A percentile compares a stretch with the other conserved stretches of the same genome.
Evolutionary conservation across 805 yeast species (phyloP).

Genomic region (Ogataea nonfermentans): DNA sequence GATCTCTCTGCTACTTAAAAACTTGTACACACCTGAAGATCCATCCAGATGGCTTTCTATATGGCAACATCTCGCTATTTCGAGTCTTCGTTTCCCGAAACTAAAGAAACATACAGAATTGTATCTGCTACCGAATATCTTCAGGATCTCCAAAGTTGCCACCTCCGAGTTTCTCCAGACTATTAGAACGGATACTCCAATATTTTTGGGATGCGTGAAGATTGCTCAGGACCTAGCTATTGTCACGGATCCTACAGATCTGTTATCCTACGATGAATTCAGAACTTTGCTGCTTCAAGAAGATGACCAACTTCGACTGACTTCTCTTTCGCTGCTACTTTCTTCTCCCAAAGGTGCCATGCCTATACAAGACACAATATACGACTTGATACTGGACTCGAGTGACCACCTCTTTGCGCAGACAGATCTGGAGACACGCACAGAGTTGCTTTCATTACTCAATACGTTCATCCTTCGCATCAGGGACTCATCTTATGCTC

Average conservation of each 20-base stretch:
- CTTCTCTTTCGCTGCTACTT: conserved; percentile 59
- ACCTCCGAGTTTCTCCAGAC: conserved; percentile 30
- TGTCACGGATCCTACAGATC: conserved; percentile 43
- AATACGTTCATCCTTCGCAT: conserved; percentile 62
- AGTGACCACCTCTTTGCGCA: conserved; percentile 60
- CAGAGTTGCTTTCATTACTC: conserved; percentile 59
- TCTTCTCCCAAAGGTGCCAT: conserved; percentile 60
- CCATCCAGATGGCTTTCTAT: conserved; percentile 43
- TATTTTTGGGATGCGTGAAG: conserved; percentile 54
- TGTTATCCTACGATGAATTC: conserved; percentile 29
- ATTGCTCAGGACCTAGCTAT: conserved; percentile 63
- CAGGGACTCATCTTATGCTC: conserved; percentile 64
- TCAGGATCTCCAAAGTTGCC: conserved; percentile 48
- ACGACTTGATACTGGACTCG: conserved; percentile 41
- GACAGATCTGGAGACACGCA: conserved; percentile 64
- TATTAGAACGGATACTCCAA: conserved; percentile 30
- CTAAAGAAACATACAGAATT: conserved; percentile 49
- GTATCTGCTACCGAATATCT: conserved; percentile 62
- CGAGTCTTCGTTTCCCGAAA: conserved; percentile 33
- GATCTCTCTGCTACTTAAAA: conserved; percentile 40
- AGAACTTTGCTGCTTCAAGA: conserved; percentile 43
- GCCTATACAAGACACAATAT: conserved; percentile 47
- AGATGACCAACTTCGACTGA: conserved; percentile 41
- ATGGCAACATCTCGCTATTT: conserved; percentile 47
- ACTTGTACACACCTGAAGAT: conserved; percentile 30